These are phyloP conservation scores for Neurospora cerealis DNA, from an alignment of 495 filamentous ascomycete species.

Conservation along the genomic window DNA sequence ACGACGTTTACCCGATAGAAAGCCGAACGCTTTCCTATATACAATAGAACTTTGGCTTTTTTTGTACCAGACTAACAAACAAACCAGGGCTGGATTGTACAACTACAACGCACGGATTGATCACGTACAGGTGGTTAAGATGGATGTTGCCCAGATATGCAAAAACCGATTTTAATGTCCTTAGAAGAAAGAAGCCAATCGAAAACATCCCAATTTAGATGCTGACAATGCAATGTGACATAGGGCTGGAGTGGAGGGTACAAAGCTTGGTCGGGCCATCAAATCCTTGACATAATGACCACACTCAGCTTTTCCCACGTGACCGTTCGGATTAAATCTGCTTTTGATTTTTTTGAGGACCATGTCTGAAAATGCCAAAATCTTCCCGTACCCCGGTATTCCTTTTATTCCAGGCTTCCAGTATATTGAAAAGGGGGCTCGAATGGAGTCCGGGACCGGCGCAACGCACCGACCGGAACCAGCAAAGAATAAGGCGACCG, in stretches of 20 bases:
- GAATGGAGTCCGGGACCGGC: background rate
- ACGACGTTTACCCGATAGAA: too few species aligned
- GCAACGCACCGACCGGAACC: background rate
- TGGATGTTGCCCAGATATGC: background rate
- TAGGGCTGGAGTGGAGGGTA: background rate
- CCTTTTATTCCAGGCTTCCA: background rate
- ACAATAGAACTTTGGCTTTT: too few species aligned
- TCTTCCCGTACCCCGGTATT: background rate
- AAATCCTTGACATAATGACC: background rate
- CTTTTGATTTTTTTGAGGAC: background rate
- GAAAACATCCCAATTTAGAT: background rate
- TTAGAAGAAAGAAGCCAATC: background rate
- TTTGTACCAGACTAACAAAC: too few species aligned
- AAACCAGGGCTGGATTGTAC: too few species aligned
- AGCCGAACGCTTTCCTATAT: too few species aligned
- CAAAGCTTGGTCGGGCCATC: background rate
- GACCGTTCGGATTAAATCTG: background rate
- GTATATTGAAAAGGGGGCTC: background rate
- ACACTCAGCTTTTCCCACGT: background rate
- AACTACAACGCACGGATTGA: background rate
- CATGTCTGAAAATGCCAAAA: background rate
- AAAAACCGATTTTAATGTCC: background rate
- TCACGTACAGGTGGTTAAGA: background rate
- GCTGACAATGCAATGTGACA: background rate
- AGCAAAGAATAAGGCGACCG: background rate